Conservation (phyloP, 768 basidiomycete genomes). For the Mycena polygramma region DNA sequence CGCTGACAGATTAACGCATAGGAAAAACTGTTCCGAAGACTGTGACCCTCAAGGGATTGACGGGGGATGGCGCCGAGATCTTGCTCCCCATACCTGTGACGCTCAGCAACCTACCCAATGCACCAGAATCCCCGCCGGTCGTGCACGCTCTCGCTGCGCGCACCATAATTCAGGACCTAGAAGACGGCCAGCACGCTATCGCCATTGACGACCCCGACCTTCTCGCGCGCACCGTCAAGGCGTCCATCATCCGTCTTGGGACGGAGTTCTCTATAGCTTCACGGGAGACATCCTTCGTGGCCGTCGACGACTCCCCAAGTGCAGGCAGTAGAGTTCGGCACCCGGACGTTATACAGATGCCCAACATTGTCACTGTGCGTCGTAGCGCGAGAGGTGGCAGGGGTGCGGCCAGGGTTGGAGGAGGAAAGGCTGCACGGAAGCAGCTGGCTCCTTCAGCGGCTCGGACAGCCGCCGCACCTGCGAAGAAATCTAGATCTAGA, state of each 20-base stretch:
- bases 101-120: conserved; percentile 33
- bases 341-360: conserved; percentile 5
- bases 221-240: conserved; percentile 23
- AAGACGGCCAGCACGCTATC: conserved; percentile 33
- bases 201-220: conserved; percentile 26
- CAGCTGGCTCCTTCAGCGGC: not conserved
- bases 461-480: not conserved
- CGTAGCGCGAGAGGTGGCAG: not conserved
- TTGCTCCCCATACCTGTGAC: conserved; percentile 33
- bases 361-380: not conserved
- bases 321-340: not conserved
- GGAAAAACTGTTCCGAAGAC: conserved; percentile 24
- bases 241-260: conserved; percentile 33
- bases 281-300: conserved; percentile 32
- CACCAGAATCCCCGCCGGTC: conserved; percentile 22
- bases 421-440: conserved; percentile 9
- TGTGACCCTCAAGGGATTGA: conserved; percentile 25
- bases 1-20: not conserved
- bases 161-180: conserved; percentile 37
- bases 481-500: not conserved
- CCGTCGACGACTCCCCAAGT: conserved; percentile 32
- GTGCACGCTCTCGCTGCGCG: conserved; percentile 36
- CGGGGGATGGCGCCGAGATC: conserved; percentile 27
- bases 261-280: conserved; percentile 35
- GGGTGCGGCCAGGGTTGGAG: not conserved